These are phyloP conservation scores for Penicillium ochrochloron DNA, from an alignment of 495 filamentous ascomycete genomes.

Conservation along the genomic window DNA sequence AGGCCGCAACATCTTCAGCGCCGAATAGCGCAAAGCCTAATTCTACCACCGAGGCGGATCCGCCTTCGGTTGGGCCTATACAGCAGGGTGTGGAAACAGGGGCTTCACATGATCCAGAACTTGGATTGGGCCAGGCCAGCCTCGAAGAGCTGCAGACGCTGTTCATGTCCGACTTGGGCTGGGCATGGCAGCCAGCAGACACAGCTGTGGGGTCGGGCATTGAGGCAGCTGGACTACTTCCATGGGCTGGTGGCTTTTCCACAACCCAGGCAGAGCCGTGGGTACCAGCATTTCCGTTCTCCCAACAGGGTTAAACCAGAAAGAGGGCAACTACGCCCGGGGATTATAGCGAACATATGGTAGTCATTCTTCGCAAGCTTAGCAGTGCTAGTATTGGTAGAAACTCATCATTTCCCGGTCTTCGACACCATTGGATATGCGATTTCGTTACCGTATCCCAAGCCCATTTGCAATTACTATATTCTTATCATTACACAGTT, in stretches of 20 bases:
- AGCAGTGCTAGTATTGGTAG: no score
- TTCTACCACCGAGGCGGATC: slow-evolving; percentile 15
- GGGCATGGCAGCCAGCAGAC: slow-evolving; percentile 42
- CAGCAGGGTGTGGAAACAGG: background rate
- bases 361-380: no score
- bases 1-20: slow-evolving; percentile 23
- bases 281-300: slow-evolving; percentile 37
- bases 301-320: slow-evolving; percentile 22
- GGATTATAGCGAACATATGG: background rate
- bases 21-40: slow-evolving; percentile 25
- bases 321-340: background rate
- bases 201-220: slow-evolving; percentile 37
- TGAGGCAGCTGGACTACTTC: slow-evolving; percentile 32
- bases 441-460: no score
- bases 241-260: slow-evolving; percentile 38
- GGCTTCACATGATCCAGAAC: slow-evolving; percentile 3
- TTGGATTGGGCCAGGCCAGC: slow-evolving; percentile 23
- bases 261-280: slow-evolving; percentile 30
- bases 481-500: no score
- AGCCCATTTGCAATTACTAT: no score
- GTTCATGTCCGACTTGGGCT: slow-evolving; percentile 41
- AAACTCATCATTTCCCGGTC: no score
- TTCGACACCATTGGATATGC: no score
- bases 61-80: background rate
- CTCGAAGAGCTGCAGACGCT: slow-evolving; percentile 36